Conservation (phyloP, 2,329 filamentous ascomycete species). For the Ceratocystis colombiana region DNA sequence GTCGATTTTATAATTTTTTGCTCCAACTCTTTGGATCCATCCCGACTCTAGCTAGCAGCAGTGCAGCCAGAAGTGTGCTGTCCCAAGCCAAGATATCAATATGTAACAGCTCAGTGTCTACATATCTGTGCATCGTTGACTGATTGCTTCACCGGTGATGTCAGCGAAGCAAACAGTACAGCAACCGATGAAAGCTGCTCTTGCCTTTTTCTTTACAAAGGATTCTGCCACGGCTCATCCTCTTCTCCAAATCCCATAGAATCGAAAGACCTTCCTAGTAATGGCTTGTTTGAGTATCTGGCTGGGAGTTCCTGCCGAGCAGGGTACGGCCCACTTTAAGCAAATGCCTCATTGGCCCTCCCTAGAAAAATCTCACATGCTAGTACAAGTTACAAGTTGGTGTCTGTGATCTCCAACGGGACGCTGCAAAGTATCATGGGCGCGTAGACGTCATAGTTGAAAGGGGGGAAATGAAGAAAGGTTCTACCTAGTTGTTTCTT, state of each 20-base stretch:
- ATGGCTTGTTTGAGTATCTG: conserved; percentile 6
- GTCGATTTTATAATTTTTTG: neutral
- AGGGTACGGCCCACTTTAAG: neutral
- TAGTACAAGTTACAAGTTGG: neutral
- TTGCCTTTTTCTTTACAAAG: conserved; percentile 2
- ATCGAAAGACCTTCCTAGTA: conserved; percentile 10
- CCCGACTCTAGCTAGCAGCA: no score
- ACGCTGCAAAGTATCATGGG: neutral
- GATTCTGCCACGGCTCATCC: conserved; percentile 13
- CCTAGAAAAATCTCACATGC: neutral
- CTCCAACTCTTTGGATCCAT: neutral
- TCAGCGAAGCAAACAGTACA: neutral
- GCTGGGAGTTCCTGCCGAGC: conserved; percentile 1
- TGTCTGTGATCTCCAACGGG: neutral
- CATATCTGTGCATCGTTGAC: no score
- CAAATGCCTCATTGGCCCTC: conserved; percentile 2
- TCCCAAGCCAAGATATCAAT: no score
- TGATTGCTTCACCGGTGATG: neutral
- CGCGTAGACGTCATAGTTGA: neutral
- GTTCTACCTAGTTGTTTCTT: neutral
- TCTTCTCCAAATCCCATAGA: neutral
- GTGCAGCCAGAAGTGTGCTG: no score
- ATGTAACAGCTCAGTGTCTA: no score
- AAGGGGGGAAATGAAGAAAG: neutral
- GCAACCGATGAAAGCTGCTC: neutral